Evolutionary conservation across 495 filamentous ascomycete genomes (phyloP).

Genomic region (Aspergillus olivimuriae): DNA sequence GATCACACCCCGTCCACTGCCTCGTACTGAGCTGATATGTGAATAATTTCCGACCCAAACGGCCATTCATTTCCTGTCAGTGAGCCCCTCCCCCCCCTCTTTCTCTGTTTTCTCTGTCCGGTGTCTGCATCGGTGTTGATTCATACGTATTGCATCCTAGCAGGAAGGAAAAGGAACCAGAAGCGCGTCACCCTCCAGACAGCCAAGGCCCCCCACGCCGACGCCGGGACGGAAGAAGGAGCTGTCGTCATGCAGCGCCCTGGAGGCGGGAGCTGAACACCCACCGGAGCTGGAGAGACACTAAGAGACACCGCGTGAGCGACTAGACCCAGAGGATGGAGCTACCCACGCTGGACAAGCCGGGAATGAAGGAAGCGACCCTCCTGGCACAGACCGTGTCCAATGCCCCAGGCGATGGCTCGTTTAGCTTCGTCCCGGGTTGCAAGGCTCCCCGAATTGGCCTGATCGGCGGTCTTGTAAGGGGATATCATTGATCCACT

Average conservation of each 20-base stretch:
- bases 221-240: too few relatives aligned
- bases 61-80: neutral
- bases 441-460: neutral
- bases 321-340: neutral
- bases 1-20: too few relatives aligned
- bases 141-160: too few relatives aligned
- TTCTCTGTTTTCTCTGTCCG: too few relatives aligned
- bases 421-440: conserved; percentile 3
- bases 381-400: too few relatives aligned
- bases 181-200: too few relatives aligned
- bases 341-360: neutral
- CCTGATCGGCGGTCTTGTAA: neutral
- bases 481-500: neutral
- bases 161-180: too few relatives aligned
- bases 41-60: neutral
- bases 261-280: conserved; percentile 6
- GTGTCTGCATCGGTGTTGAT: too few relatives aligned
- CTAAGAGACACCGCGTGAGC: neutral
- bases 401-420: too few relatives aligned
- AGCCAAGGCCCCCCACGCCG: too few relatives aligned
- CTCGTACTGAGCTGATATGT: too few relatives aligned
- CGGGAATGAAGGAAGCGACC: conserved; percentile 4
- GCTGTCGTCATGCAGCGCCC: neutral
- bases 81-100: too few relatives aligned
- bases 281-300: neutral